Evolutionary conservation across 805 yeast genomes (phyloP).

Genomic region (Isabelozyma heimii): DNA sequence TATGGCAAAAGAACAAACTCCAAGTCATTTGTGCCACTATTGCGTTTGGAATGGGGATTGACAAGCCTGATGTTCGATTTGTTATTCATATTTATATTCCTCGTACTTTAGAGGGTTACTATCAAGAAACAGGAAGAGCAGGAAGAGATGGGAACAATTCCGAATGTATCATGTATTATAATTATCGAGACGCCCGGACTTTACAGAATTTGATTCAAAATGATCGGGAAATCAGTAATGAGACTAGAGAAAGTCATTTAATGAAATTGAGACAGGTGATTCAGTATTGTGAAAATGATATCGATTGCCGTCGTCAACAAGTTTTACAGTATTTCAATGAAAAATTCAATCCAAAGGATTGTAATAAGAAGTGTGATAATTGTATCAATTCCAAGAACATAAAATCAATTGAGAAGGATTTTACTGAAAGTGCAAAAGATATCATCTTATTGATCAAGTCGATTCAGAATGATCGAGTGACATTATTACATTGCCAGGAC

Average conservation of each 20-base stretch:
- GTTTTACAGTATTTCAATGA: conserved; percentile 92
- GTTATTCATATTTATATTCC: conserved; percentile 90
- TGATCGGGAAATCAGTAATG: conserved; percentile 64
- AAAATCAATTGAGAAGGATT: conserved; percentile 57
- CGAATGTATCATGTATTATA: conserved; percentile 79
- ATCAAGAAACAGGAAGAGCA: conserved; percentile 98
- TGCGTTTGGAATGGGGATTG: conserved; percentile 99
- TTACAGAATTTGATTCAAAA: conserved; percentile 74
- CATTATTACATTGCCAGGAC: conserved; percentile 80
- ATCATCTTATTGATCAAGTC: conserved; percentile 58
- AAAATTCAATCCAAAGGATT: conserved; percentile 60
- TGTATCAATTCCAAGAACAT: conserved; percentile 47
- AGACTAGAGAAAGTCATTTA: conserved; percentile 72
- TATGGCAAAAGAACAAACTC: conserved; percentile 74
- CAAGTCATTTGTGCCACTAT: conserved; percentile 94
- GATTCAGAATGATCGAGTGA: conserved; percentile 60
- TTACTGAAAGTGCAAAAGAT: conserved; percentile 59
- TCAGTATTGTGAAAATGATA: conserved; percentile 85
- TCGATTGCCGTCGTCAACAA: conserved; percentile 87
- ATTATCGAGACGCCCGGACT: conserved; percentile 74
- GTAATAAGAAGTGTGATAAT: conserved; percentile 81
- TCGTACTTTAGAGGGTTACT: conserved; percentile 89
- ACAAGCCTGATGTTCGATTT: conserved; percentile 90
- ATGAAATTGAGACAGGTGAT: conserved; percentile 78
- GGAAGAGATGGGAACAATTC: conserved; percentile 91